Evolutionary conservation across 371 early-diverging fungal genomes (phyloP), one percentile per base, ranked within the genome.

Genomic region (Actinomucor elegans): DNA sequence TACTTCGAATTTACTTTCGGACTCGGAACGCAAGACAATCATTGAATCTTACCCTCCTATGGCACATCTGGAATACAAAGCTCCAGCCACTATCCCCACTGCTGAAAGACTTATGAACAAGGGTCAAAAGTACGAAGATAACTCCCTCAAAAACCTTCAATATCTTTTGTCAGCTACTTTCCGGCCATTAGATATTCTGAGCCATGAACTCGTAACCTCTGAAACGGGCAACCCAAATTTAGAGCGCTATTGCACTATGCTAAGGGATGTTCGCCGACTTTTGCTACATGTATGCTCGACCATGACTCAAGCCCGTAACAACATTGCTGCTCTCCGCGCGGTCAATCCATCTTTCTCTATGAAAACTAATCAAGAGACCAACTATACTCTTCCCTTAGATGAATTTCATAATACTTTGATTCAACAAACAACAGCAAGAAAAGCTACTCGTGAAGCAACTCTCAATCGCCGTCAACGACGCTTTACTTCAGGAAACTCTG

Each of bases 41-140:
- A 31, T 59, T n/a, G 49, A 59, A 18, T 31, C 47, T 4, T 59
- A 53, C 33, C 59, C 59, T 34, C 48, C 48, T 3, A 35, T 59
- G 29, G 35, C 41, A 5, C 26, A 43, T 18, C 7, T 55, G 6
- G 45, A 47, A 1, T 60, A 60, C 40, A 11, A 18, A 3, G 48
- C 57, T 26, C 66, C 60, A 6, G 18, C 17, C 15, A 42, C 60
- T 0, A 18, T 65, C 3, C 66, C 60, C 0, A 18, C 17, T 2
- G 66, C 60, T 1, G 43, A 28, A 0, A 36, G 23, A 4, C 1
- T 23, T 0, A 48, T 59, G 34, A 59, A 52, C 40, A 41, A 35
- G 5, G 36, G 14, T 7, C 55, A 66, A 0, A 31, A 40, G 3
- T 36, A 55, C 4, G 59, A 46, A 27, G 28, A 43, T 27, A 27